Percentiles rank a stretch among this genome's conserved stretches.
Conservation (phyloP, 164 flowering plant species). For the Vitis rupestris region DNA sequence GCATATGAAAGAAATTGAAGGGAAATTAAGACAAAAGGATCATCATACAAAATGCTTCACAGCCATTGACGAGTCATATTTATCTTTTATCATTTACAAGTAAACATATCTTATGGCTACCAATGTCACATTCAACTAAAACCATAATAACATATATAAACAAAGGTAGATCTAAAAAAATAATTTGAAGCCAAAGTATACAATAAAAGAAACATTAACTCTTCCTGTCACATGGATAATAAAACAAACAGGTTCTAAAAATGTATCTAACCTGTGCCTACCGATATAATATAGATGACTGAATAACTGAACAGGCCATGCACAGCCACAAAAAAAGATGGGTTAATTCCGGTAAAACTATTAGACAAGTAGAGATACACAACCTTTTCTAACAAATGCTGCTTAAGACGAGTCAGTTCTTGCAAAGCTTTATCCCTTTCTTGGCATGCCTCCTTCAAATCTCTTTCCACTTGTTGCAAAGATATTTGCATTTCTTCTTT, state of each 20-base stretch:
- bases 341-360: background rate
- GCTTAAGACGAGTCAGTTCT: slow-evolving; percentile 82
- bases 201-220: background rate
- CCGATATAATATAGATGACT: background rate
- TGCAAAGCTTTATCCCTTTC: slow-evolving; percentile 87
- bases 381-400: slow-evolving; percentile 95
- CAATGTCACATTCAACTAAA: background rate
- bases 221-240: background rate
- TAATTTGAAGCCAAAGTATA: background rate
- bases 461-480: slow-evolving; percentile 51
- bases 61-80: background rate
- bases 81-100: background rate
- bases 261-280: background rate
- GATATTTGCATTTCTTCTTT: slow-evolving; percentile 58
- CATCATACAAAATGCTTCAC: background rate
- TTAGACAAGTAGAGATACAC: background rate
- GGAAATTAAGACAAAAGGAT: background rate
- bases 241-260: background rate
- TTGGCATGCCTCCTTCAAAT: slow-evolving; percentile 55
- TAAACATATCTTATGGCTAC: background rate
- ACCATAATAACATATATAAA: background rate
- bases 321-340: background rate
- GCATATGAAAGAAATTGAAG: background rate
- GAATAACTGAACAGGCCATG: background rate
- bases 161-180: background rate